These are phyloP conservation scores for Melampsora abietis-canadensis DNA, from an alignment of 1,284 basidiomycete species.

Conservation along the genomic window DNA sequence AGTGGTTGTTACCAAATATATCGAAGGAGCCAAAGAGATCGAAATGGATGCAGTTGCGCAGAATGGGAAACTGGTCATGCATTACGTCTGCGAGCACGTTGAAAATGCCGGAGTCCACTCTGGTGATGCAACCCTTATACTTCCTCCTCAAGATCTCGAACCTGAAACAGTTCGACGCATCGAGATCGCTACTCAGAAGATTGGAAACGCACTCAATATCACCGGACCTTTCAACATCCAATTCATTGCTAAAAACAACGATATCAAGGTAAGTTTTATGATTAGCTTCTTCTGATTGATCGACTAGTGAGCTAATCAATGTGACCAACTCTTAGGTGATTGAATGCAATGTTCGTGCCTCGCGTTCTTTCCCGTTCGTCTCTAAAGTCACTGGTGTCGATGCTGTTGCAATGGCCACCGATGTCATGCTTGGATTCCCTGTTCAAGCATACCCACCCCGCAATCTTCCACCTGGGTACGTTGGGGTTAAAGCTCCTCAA, in stretches of 20 bases:
- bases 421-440: slow-evolving; percentile 89
- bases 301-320: neutral
- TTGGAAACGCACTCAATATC: slow-evolving; percentile 94
- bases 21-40: slow-evolving; percentile 98
- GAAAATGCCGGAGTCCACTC: slow-evolving; percentile 98
- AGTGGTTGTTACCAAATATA: slow-evolving; percentile 98
- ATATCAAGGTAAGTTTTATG: slow-evolving; percentile 57
- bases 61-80: slow-evolving; percentile 97
- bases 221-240: slow-evolving; percentile 99
- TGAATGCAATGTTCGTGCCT: slow-evolving; percentile 96
- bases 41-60: slow-evolving; percentile 99
- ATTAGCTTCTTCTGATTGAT: neutral
- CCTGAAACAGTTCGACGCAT: slow-evolving; percentile 93
- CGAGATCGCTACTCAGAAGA: slow-evolving; percentile 93
- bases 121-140: slow-evolving; percentile 93
- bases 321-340: slow-evolving; percentile 70
- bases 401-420: slow-evolving; percentile 96
- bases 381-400: slow-evolving; percentile 97
- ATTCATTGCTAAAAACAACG: slow-evolving; percentile 99
- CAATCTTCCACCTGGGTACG: slow-evolving; percentile 83
- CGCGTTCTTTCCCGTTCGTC: slow-evolving; percentile 97
- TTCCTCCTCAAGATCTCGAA: slow-evolving; percentile 95
- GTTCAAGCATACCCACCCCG: slow-evolving; percentile 76
- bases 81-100: slow-evolving; percentile 98
- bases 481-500: slow-evolving; percentile 97